Evolutionary conservation across 805 yeast species (phyloP), one percentile per base, ranked within the genome.

Genomic region (Metschnikowia cubensis): DNA sequence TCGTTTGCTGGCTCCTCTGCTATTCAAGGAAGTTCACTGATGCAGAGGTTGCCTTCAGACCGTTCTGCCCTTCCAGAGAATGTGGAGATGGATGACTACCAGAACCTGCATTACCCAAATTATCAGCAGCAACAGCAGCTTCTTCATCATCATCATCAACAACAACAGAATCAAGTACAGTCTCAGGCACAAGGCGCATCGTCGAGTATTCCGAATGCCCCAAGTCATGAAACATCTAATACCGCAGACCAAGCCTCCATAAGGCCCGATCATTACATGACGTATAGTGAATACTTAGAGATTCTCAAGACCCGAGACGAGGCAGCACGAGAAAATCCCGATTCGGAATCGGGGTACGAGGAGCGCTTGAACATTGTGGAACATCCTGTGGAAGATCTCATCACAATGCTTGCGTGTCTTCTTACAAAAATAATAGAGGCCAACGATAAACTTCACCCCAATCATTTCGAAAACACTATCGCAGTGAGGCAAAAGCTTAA

Each of bases 381-480:
- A 39, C 88, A 83, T 62, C 91, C 96, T 1, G 89, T 88, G 1
- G 82, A 84, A 51, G 92, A 87, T 55, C 76, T 94, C 25, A 75
- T 94, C 40, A 67, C 83, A 41, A 92, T 94, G 97, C 76, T 92
- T 46, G 82, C 96, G 18, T 85, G 95, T 6, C 73, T 92, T 47
- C 72, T 92, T 48, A 89, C 89, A 56, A 88, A 87, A 64, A 90
- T 94, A 43, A 85, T 92, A 35, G 92, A 87, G 60, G 90, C 96
- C 11, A 94, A 92, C 68, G 99, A 92, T 67, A 75, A 82, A 45
- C 71, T 89, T 34, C 92, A 85, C 60, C 87, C 91, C 2, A 84
- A 82, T 55, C 84, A 81, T 58, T 78, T 80, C 55, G 76, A 77
- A 54, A 69, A 71, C 50, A 72, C 77, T 33, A 68, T 73, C 18